Base-by-base conservation (phyloP, 2,329 filamentous ascomycete species). In the Beauveria sp. region DNA sequence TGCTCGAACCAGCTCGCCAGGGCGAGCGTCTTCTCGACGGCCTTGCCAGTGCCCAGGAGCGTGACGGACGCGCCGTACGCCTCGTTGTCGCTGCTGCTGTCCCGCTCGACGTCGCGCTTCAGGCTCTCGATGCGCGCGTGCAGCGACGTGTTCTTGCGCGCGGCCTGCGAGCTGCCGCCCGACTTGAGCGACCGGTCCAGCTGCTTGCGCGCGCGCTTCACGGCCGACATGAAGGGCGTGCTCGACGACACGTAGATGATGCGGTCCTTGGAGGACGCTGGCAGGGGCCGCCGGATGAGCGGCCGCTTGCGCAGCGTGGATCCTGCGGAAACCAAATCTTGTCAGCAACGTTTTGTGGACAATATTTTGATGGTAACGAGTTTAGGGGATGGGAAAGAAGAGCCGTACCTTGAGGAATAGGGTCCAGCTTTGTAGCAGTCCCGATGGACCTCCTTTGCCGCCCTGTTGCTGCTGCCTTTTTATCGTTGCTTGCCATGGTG, bases 181-280 rank as follows among this genome's bases (percentile, higher is more conserved):
- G 53, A 54, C 43, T 69, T 74, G 14, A 80, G 76, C 4, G 81
- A 79, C 43, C 80, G 77, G 50, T 82, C 76, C 4, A 92, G 83
- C 1, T 85, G 80, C 63, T 84, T 84, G 63, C 84, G 82, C 16
- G 86, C 81, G 55, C 88, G 85, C 67, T 84, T 85, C 14, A 90
- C 80, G 5, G 84, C 78, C 12, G 87, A 83, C 72, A 90, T 83
- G 76, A 90, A 89, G 7, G 86, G 85, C 0, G 87, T 85, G 43
- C 77, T 77, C 46, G 82, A 74, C 43, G 84, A 85, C 61, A 92
- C 78, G 75, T 91, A 90, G 71, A 92, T 78, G 63, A 82, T 70
- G 51, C 72, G 74, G 8, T 74, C 69, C 55, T 76, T 77, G 53
- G 77, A 75, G 22, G 78, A 76, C 16, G 72, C 69, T n/a, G 77